phyloP scores from a whole-genome alignment of 177 flowering plant species.

The Vitis hybrid region DNA sequence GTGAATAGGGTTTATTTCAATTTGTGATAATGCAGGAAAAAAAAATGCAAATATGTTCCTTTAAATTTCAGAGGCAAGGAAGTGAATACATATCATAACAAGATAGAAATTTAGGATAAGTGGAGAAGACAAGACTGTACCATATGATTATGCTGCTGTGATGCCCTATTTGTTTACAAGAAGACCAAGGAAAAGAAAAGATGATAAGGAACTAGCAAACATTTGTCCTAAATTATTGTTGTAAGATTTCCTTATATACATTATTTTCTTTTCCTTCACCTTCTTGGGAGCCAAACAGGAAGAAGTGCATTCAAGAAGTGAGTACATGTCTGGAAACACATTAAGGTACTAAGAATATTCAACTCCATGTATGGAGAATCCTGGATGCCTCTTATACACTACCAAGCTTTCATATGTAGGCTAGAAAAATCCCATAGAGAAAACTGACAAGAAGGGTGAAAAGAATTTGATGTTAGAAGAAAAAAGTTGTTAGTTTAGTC shows the following conservation, averaged over 20 bases:
- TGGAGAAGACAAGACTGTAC: not conserved
- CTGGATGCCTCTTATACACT: not conserved
- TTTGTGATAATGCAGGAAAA: too few relatives aligned
- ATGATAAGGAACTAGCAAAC: not conserved
- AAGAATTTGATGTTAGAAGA: conserved; percentile 13
- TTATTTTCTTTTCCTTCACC: not conserved
- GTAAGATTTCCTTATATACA: not conserved
- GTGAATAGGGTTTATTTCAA: too few relatives aligned
- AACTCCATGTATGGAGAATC: not conserved
- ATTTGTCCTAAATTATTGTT: not conserved
- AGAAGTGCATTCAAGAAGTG: not conserved
- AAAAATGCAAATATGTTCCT: not conserved
- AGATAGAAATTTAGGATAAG: not conserved
- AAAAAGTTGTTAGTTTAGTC: not conserved
- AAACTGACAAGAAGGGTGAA: not conserved
- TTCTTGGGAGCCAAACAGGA: not conserved
- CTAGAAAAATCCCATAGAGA: not conserved
- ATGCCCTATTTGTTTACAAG: not conserved
- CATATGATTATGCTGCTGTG: not conserved
- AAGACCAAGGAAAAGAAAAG: not conserved
- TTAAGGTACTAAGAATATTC: not conserved
- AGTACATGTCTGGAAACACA: too few relatives aligned
- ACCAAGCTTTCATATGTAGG: not conserved
- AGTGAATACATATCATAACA: not conserved
- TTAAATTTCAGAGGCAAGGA: not conserved